Evolutionary conservation across 2,329 filamentous ascomycete genomes (phyloP).

Genomic region (Hirsutella thompsonii): DNA sequence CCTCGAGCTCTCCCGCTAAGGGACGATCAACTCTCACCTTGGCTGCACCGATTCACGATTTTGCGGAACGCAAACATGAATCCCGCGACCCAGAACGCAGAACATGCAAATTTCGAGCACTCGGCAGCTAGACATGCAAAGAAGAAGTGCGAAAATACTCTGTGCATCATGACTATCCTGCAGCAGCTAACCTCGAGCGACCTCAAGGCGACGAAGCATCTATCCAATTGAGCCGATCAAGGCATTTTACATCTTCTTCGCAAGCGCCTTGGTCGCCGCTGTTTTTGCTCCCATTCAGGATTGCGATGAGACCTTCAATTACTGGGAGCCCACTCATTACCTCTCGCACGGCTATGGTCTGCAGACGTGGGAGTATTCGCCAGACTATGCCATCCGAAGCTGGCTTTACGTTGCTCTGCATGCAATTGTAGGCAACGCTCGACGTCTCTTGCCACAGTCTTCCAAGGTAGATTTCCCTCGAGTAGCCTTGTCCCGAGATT

Average conservation of each 20-base stretch:
- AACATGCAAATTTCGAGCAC: slow-evolving; percentile 29
- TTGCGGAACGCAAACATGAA: slow-evolving; percentile 22
- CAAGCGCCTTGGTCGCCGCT: slow-evolving; percentile 63
- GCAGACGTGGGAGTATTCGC: slow-evolving; percentile 98
- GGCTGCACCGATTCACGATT: neutral
- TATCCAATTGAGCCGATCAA: slow-evolving; percentile 59
- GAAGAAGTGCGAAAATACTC: slow-evolving; percentile 28
- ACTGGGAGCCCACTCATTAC: slow-evolving; percentile 96
- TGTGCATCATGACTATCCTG: neutral
- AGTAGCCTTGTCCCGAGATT: neutral
- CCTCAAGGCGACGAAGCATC: slow-evolving; percentile 32
- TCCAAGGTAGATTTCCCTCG: slow-evolving; percentile 33
- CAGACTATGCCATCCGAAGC: slow-evolving; percentile 85
- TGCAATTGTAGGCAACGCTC: slow-evolving; percentile 55
- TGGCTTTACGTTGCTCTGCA: slow-evolving; percentile 85
- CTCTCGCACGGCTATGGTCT: slow-evolving; percentile 83
- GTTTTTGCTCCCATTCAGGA: slow-evolving; percentile 86
- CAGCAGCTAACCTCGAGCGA: neutral
- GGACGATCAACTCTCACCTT: neutral
- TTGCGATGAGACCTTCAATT: slow-evolving; percentile 98
- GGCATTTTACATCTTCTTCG: slow-evolving; percentile 70
- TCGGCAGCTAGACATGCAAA: slow-evolving; percentile 35
- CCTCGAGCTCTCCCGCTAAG: neutral
- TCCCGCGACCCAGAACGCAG: slow-evolving; percentile 16
- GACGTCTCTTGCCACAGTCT: slow-evolving; percentile 48